Evolutionary conservation across 345 rosid genomes (phyloP), one percentile per base, ranked within the genome.

Genomic region (Citrus hindsii): DNA sequence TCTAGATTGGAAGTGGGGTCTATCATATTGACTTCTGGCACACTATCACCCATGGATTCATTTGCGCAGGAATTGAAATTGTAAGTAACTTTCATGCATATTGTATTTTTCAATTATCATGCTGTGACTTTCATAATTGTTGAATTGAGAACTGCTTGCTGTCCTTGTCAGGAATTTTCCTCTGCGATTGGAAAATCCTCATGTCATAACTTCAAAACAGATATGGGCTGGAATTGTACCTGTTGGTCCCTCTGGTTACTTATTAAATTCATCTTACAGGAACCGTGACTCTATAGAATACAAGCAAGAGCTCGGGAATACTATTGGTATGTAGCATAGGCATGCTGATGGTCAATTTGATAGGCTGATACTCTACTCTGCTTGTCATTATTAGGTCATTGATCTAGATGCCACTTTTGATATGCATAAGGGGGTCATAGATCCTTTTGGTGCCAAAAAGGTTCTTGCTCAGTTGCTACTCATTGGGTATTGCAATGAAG

Each of bases 231-330:
- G 98, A 84, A 92, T 94, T 88, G 92, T 96, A 66, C 82, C 93
- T 74, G 77, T 79, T 84, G 99, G 99, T 69, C 97, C 99, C 74
- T 92, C 95, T 63, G 92, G 99, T 75, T 83, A 83, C 78, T 32
- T 82, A 71, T 88, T 96, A 73, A 96, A 96, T 85, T 96, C 99
- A 76, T 90, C 97, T 74, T 96, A 87, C 63, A 86, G 88, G 70
- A 81, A 83, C 82, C 98, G 99, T 55, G 97, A 94, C 84, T 84
- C 88, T 76, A 78, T 88, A 71, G 97, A 92, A 73, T 96, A 96
- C 86, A 96, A 96, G 81, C 95, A 91, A 89, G 99, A 94, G 79
- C 97, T 96, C 75, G 98, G 97, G 37, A 94, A 94, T 88, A 97
- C 97, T 80, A 92, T 96, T 79, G 98, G 99, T 96, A 85, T 74